phyloP scores from a whole-genome alignment of 345 rosid species.

The Zanthoxylum bungeanum region DNA sequence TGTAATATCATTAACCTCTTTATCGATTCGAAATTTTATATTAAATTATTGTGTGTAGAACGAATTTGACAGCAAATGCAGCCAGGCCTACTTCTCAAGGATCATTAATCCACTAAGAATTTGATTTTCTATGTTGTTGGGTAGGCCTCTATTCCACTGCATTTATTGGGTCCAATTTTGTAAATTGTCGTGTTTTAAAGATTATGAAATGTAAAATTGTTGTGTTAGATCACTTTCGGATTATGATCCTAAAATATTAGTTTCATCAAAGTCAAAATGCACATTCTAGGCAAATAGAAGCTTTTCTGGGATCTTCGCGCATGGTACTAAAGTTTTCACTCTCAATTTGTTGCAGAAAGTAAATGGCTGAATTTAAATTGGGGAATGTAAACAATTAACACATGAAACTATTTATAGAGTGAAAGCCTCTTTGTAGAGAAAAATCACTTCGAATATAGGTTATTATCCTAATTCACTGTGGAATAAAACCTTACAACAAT shows the following conservation, averaged over 20 bases:
- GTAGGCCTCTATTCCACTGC: conserved; percentile 33
- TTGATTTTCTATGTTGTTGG: conserved; percentile 63
- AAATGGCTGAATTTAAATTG: too few species aligned
- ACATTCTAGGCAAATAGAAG: neutral
- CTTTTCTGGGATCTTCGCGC: neutral
- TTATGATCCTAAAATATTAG: neutral
- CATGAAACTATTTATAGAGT: too few species aligned
- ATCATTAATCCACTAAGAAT: conserved; percentile 65
- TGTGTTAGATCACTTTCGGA: neutral
- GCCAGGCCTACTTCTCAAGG: conserved; percentile 98
- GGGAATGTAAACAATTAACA: too few species aligned
- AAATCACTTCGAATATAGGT: too few species aligned
- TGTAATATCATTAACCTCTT: too few species aligned
- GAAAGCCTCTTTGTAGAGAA: too few species aligned
- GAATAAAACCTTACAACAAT: too few species aligned
- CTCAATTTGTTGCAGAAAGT: too few species aligned
- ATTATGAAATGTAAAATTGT: neutral
- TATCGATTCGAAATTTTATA: too few species aligned
- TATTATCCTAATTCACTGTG: too few species aligned
- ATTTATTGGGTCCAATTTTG: conserved; percentile 56
- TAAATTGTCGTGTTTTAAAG: conserved; percentile 38
- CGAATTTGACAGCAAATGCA: conserved; percentile 90
- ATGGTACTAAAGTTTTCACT: too few species aligned
- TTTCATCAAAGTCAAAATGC: neutral
- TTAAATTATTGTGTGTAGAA: too few species aligned